Evolutionary conservation across 2,329 filamentous ascomycete species (phyloP), one percentile per base, ranked within the genome.

Genomic region (Paracoccidioides lutzii): DNA sequence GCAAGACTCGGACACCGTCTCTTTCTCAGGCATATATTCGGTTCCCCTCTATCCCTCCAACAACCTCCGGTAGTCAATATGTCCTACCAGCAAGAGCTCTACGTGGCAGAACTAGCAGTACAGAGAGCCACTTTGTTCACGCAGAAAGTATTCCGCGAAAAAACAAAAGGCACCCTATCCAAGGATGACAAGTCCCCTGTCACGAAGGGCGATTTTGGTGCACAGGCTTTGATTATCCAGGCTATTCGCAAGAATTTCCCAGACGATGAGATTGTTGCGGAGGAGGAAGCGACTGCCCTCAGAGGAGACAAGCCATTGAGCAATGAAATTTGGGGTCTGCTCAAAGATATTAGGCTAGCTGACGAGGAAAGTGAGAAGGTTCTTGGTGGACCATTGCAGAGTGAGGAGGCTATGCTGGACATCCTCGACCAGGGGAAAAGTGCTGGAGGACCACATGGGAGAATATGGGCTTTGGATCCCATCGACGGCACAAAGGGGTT

Each of bases 401-500:
- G 76, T 63, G 80, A 82, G 57, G 83, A 88, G 57, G 61, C 62
- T 41, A 82, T 83, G 80, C 69, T 81, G 59, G 74, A 80, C 52
- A 76, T 78, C 37, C 78, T 82, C 59, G 80, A 82, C 62, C 71
- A 74, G 60, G 80, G 80, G 37, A 73, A 73, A 59, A 73, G 71
- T 43, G 63, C 65, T 2, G 71, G 71, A 59, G 71, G 71, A 42
- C 57, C 67, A 51, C 68, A 67, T 59, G 71, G 71, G 22, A 70
- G 93, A 62, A 88, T 97, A 71, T 98, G 93, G 93, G 88, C 91
- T 43, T 83, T 98, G 56, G 93, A 98, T 72, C 93, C 93, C 58
- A 96, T 98, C 60, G 93, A 98, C 71, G 93, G 93, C 62, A 98
- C 93, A 54, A 95, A 96, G 75, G 94, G 93, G 35, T 98, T 98